Conservation (phyloP, 1,139 yeast species). For the Schwanniomyces etchellsii region DNA sequence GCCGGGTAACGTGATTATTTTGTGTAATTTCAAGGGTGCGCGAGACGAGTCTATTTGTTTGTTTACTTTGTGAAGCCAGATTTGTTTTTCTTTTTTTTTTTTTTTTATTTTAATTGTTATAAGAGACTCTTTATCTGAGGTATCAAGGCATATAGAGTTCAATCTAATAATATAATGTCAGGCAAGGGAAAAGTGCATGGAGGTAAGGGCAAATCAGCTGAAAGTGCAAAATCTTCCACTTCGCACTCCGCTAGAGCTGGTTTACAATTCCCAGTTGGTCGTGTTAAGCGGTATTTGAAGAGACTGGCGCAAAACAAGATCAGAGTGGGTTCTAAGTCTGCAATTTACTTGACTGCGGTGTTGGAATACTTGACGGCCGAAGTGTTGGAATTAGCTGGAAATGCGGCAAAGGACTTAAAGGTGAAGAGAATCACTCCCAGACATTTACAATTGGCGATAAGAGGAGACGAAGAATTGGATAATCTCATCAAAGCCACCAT, state of each 20-base stretch:
- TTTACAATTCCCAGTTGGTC: slow-evolving; percentile 96
- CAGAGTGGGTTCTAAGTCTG: slow-evolving; percentile 97
- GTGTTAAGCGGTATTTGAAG: slow-evolving; percentile 94
- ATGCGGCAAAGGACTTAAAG: slow-evolving; percentile 97
- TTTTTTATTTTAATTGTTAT: too few relatives aligned
- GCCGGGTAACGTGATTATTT: slow-evolving; percentile 8
- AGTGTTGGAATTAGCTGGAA: slow-evolving; percentile 97
- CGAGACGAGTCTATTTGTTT: slow-evolving; percentile 4
- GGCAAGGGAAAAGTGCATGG: slow-evolving; percentile 90
- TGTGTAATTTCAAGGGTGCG: slow-evolving; percentile 2
- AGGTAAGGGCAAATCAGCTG: slow-evolving; percentile 90
- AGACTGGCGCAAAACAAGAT: slow-evolving; percentile 87
- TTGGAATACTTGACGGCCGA: slow-evolving; percentile 97
- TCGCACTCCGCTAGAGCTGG: slow-evolving; percentile 98
- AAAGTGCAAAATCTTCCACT: slow-evolving; percentile 56
- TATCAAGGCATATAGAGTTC: neutral
- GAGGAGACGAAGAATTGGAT: slow-evolving; percentile 99
- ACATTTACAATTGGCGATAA: slow-evolving; percentile 95
- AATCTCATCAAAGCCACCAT: slow-evolving; percentile 94
- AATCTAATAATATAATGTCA: slow-evolving; percentile 48
- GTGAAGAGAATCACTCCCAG: slow-evolving; percentile 99
- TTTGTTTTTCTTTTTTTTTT: slow-evolving; percentile 4
- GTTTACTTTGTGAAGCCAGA: slow-evolving; percentile 2
- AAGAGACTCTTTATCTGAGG: too few relatives aligned
- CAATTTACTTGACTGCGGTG: slow-evolving; percentile 94